A percentile compares a stretch with the other conserved stretches of the same genome.
Evolutionary conservation across 1,139 yeast genomes (phyloP).

Genomic region (Pneumocystis carinii): DNA sequence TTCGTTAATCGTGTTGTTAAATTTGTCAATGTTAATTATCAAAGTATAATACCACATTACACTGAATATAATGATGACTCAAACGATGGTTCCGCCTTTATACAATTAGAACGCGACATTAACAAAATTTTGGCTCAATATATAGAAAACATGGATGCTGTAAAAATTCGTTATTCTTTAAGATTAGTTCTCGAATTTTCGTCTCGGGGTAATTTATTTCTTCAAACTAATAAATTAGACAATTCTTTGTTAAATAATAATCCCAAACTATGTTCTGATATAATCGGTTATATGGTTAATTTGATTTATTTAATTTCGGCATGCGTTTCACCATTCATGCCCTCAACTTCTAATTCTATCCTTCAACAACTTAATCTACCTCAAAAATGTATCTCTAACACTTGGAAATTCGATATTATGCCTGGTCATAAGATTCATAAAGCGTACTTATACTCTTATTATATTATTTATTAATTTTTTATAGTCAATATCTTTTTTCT

Average conservation of each 20-base stretch:
- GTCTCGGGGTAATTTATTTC: constrained; percentile 83
- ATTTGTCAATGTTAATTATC: constrained; percentile 78
- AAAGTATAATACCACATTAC: constrained; percentile 68
- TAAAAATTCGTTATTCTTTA: constrained; percentile 72
- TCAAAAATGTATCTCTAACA: constrained; percentile 57
- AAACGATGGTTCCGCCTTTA: constrained; percentile 25
- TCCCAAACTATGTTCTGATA: constrained; percentile 80
- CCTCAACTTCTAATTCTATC: constrained; percentile 60
- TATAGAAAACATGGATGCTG: constrained; percentile 59
- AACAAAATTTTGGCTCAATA: constrained; percentile 47
- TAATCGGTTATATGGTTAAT: constrained; percentile 81
- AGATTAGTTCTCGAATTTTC: constrained; percentile 85
- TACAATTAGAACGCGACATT: constrained; percentile 33
- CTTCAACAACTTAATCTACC: constrained; percentile 74
- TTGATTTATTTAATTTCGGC: constrained; percentile 72
- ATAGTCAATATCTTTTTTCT: constrained; percentile 57
- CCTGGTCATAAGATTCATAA: constrained; percentile 81
- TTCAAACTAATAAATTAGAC: constrained; percentile 90
- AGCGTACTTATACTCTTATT: constrained; percentile 29
- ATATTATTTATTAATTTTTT: neutral
- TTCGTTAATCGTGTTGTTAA: constrained; percentile 87
- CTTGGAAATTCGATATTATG: constrained; percentile 45
- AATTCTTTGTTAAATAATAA: constrained; percentile 61
- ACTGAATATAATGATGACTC: constrained; percentile 33
- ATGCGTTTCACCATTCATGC: constrained; percentile 76